Evolutionary conservation across 1,284 basidiomycete species (phyloP).

Genomic region (Agroathelia rolfsii): DNA sequence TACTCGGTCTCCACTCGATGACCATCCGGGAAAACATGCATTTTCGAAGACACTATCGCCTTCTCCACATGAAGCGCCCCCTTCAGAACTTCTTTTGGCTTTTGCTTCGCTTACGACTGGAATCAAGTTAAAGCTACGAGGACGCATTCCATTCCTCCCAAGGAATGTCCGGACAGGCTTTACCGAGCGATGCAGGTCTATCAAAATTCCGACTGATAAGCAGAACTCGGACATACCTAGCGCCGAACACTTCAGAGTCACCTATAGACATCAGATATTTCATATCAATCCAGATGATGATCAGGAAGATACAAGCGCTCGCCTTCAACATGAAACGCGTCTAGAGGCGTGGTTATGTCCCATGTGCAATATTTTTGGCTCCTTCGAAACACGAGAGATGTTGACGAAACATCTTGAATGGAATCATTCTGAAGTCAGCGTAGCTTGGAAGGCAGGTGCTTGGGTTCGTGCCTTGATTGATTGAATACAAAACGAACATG

Average conservation of each 20-base stretch:
- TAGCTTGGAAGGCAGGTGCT: constrained; percentile 30
- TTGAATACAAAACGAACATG: too few relatives aligned
- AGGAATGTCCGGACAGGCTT: constrained; percentile 43
- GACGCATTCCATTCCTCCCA: constrained; percentile 40
- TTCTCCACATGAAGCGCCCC: too few relatives aligned
- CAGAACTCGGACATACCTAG: constrained; percentile 11
- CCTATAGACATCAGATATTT: constrained; percentile 17
- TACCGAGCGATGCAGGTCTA: constrained; percentile 22
- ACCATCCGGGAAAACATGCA: too few relatives aligned
- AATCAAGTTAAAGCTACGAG: too few relatives aligned
- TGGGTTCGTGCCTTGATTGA: constrained; percentile 7
- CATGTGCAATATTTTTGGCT: constrained; percentile 43
- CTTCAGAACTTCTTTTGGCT: too few relatives aligned
- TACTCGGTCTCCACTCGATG: too few relatives aligned
- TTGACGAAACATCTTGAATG: constrained; percentile 42
- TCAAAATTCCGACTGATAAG: constrained; percentile 12
- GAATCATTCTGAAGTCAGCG: constrained; percentile 40
- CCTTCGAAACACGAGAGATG: constrained; percentile 37
- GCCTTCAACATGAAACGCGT: constrained; percentile 11
- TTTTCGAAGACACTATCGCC: too few relatives aligned
- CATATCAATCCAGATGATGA: constrained; percentile 6
- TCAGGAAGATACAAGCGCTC: constrained; percentile 7
- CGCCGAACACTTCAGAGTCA: constrained; percentile 17
- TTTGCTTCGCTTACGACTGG: too few relatives aligned
- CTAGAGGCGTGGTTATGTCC: constrained; percentile 45